These are phyloP conservation scores for Penicillium soppii DNA, from an alignment of 495 filamentous ascomycete genomes.

Conservation along the genomic window DNA sequence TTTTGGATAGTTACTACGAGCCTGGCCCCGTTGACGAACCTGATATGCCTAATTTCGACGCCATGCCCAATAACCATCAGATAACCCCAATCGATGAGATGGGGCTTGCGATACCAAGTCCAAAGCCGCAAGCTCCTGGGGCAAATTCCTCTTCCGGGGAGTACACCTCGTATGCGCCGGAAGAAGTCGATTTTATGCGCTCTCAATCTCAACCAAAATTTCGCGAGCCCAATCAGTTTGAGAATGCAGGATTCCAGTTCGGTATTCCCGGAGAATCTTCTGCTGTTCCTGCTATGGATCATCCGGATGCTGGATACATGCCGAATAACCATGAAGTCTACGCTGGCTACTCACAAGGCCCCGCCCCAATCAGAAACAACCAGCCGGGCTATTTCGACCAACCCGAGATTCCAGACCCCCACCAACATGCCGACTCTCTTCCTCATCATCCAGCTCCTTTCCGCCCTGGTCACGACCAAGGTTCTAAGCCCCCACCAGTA, in stretches of 20 bases:
- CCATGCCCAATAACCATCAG: slow-evolving; percentile 43
- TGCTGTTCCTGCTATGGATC: slow-evolving; percentile 41
- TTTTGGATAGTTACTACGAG: slow-evolving; percentile 44
- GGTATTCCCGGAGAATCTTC: slow-evolving; percentile 66
- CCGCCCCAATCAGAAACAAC: slow-evolving; percentile 23
- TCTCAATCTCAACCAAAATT: slow-evolving; percentile 70
- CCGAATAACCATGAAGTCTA: slow-evolving; percentile 10
- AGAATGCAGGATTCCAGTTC: slow-evolving; percentile 58
- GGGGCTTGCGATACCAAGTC: slow-evolving; percentile 37
- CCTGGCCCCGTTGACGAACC: slow-evolving; percentile 31
- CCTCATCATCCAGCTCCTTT: slow-evolving; percentile 78
- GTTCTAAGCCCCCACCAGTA: slow-evolving; percentile 65
- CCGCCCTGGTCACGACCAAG: slow-evolving; percentile 67
- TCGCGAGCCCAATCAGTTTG: slow-evolving; percentile 55
- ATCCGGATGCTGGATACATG: slow-evolving; percentile 30
- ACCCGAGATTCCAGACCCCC: slow-evolving; percentile 23
- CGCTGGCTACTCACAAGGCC: slow-evolving; percentile 16
- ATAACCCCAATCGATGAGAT: slow-evolving; percentile 50
- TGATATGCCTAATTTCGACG: slow-evolving; percentile 78
- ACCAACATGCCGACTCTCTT: slow-evolving; percentile 60
- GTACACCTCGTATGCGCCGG: slow-evolving; percentile 37
- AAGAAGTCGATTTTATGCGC: slow-evolving; percentile 39
- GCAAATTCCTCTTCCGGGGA: slow-evolving; percentile 23
- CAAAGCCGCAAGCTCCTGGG: slow-evolving; percentile 15
- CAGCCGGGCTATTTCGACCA: slow-evolving; percentile 21